These are phyloP conservation scores for Gastrolobium bilobum DNA, from an alignment of 306 rosid genomes.

Conservation along the genomic window DNA sequence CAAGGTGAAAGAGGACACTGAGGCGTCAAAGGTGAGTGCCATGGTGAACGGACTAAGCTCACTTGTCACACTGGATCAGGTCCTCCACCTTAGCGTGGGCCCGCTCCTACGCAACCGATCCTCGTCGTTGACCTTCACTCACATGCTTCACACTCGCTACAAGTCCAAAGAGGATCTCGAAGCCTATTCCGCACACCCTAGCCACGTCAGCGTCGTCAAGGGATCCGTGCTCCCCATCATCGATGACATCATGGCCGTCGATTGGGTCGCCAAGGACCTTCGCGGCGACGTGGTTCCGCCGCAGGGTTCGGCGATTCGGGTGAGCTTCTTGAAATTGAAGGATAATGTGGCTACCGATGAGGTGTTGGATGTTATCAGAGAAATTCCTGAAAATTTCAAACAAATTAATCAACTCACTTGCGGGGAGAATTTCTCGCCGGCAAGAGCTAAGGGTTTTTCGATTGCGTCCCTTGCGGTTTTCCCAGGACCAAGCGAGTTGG, in stretches of 20 bases:
- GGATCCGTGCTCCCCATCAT: constrained; percentile 72
- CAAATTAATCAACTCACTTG: constrained; percentile 61
- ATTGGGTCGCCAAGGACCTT: constrained; percentile 69
- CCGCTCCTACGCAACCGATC: constrained; percentile 77
- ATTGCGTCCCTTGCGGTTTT: constrained; percentile 80
- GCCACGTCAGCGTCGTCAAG: constrained; percentile 75
- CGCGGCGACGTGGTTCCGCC: constrained; percentile 40
- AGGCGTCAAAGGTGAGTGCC: constrained; percentile 64
- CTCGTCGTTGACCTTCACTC: constrained; percentile 73
- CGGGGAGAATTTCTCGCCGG: constrained; percentile 92
- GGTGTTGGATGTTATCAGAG: constrained; percentile 68
- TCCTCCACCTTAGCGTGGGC: constrained; percentile 71
- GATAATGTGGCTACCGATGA: constrained; percentile 56
- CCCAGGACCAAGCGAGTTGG: constrained; percentile 58
- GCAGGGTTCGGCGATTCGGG: constrained; percentile 67
- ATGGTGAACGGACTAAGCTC: constrained; percentile 68
- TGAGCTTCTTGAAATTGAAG: constrained; percentile 78
- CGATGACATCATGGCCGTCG: constrained; percentile 91
- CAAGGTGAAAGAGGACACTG: constrained; percentile 81
- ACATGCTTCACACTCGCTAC: constrained; percentile 90
- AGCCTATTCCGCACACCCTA: constrained; percentile 67
- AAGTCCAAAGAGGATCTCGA: constrained; percentile 68
- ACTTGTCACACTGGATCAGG: constrained; percentile 68
- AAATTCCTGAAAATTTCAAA: constrained; percentile 59
- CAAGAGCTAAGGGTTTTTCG: constrained; percentile 86